A percentile compares a stretch with the other conserved stretches of the same genome.
These are phyloP conservation scores for Primulina tabacum DNA, from an alignment of 257 asterid species.

Conservation along the genomic window DNA sequence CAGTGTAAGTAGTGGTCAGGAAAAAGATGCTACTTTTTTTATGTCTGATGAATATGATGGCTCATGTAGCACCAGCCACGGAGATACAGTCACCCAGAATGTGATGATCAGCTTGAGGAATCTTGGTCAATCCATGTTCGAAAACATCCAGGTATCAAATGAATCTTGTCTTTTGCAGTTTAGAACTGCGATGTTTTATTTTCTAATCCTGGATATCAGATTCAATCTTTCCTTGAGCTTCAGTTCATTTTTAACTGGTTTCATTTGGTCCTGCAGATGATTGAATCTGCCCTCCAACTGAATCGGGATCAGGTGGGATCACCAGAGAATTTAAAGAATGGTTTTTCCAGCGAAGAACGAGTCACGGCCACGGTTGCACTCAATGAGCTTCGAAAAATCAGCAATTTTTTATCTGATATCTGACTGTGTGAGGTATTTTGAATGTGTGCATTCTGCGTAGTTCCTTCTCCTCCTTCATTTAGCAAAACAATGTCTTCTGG, in stretches of 20 bases:
- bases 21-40: conserved; percentile 16
- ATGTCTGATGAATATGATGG: conserved; percentile 24
- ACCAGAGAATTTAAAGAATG: conserved; percentile 40
- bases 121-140: conserved; percentile 51
- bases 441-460: not conserved
- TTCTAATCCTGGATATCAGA: not conserved
- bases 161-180: not conserved
- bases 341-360: conserved; percentile 61
- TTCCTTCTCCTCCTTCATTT: not conserved
- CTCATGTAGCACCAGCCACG: conserved; percentile 33
- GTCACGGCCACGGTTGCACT: conserved; percentile 70
- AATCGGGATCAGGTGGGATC: conserved; percentile 42
- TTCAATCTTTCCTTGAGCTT: not conserved
- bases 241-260: conserved; percentile 11
- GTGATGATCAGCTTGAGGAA: conserved; percentile 43
- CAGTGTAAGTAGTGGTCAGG: conserved; percentile 23
- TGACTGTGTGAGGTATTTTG: conserved; percentile 40
- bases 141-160: conserved; percentile 49
- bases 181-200: no score
- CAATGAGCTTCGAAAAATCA: conserved; percentile 81
- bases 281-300: conserved; percentile 74
- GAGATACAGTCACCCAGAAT: conserved; percentile 39
- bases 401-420: conserved; percentile 71
- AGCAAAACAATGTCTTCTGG: not conserved
- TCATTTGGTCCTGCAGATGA: conserved; percentile 48